Percentiles rank a stretch among this genome's conserved stretches.
phyloP scores from a whole-genome alignment of 2,329 filamentous ascomycete genomes.

The Talaromyces atroroseus region DNA sequence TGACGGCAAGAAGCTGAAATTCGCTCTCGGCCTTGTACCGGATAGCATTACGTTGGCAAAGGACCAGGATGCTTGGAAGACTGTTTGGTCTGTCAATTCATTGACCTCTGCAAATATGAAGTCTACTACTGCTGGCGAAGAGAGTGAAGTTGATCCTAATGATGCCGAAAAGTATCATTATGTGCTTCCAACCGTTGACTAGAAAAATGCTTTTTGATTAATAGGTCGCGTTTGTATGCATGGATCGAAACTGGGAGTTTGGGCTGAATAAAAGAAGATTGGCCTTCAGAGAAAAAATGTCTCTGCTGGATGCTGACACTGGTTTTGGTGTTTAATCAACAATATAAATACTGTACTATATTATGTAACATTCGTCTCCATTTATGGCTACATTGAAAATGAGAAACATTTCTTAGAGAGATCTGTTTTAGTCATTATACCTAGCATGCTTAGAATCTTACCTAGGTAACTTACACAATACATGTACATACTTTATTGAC shows the following conservation, averaged over 20 bases:
- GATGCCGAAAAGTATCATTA: slow-evolving; percentile 11
- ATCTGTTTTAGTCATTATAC: not conserved
- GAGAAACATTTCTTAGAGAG: not conserved
- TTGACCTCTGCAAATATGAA: not conserved
- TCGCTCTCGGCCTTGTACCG: slow-evolving; percentile 26
- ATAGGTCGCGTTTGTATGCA: not conserved
- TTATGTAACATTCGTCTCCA: not conserved
- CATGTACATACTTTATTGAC: too few relatives aligned
- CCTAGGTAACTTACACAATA: too few relatives aligned
- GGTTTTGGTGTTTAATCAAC: not conserved
- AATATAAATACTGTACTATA: not conserved
- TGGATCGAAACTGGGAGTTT: not conserved
- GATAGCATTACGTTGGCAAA: slow-evolving; percentile 17
- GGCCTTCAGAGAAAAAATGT: not conserved
- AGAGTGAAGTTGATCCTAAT: slow-evolving; percentile 1
- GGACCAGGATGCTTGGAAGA: slow-evolving; percentile 21
- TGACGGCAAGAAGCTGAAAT: slow-evolving; percentile 22
- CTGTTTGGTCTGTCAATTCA: slow-evolving; percentile 21
- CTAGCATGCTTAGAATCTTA: too few relatives aligned
- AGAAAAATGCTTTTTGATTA: not conserved
- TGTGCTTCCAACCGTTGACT: not conserved
- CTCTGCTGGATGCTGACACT: not conserved
- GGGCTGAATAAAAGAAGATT: not conserved
- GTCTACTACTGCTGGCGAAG: not conserved
- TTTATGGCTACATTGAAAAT: not conserved